Evolutionary conservation across 805 yeast genomes (phyloP).

Genomic region (Candida silvicultrix): DNA sequence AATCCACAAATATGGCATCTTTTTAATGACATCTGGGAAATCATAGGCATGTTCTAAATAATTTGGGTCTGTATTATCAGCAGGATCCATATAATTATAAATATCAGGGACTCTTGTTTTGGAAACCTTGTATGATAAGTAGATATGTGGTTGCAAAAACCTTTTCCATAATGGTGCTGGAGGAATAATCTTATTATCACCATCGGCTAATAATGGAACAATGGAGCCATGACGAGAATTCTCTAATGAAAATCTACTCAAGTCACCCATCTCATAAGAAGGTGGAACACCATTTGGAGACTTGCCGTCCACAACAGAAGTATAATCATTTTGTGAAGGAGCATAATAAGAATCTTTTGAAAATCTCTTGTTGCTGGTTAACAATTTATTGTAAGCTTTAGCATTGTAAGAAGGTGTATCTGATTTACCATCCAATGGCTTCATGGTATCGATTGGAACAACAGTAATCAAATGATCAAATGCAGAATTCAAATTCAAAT

Average conservation of each 20-base stretch:
- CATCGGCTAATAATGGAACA: slow-evolving; percentile 69
- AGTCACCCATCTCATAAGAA: slow-evolving; percentile 21
- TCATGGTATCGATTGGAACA: slow-evolving; percentile 70
- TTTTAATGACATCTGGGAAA: slow-evolving; percentile 64
- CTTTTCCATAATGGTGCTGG: slow-evolving; percentile 37
- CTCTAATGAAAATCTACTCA: slow-evolving; percentile 16
- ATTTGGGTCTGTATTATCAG: slow-evolving; percentile 28
- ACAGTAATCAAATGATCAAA: slow-evolving; percentile 54
- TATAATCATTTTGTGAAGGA: slow-evolving; percentile 3
- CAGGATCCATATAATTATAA: slow-evolving; percentile 42
- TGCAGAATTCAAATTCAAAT: slow-evolving; percentile 56
- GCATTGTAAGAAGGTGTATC: slow-evolving; percentile 49
- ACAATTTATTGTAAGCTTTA: not conserved
- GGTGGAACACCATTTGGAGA: slow-evolving; percentile 6
- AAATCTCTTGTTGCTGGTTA: not conserved
- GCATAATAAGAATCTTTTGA: slow-evolving; percentile 5
- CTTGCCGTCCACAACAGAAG: slow-evolving; percentile 4
- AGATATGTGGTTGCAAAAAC: slow-evolving; percentile 49
- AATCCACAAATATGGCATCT: slow-evolving; percentile 81
- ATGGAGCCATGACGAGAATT: slow-evolving; percentile 15
- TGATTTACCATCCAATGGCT: slow-evolving; percentile 64
- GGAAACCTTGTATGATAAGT: slow-evolving; percentile 42
- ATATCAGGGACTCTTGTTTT: slow-evolving; percentile 52
- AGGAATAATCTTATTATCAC: slow-evolving; percentile 29
- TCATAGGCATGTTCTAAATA: slow-evolving; percentile 59